Conservation (phyloP, 202 grass and related monocot species). For the Setaria italica region DNA sequence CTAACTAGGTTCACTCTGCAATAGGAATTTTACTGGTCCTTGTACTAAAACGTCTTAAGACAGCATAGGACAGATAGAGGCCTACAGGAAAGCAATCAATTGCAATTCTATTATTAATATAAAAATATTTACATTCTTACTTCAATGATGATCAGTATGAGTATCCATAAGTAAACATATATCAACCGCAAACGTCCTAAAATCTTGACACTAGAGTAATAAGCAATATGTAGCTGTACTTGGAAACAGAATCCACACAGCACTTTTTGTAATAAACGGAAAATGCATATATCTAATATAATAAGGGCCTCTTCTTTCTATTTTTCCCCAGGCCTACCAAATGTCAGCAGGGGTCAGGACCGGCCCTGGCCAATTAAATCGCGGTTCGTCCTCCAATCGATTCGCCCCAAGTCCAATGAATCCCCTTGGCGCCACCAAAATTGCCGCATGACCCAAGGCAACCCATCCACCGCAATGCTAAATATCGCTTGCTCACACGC, state of each 20-base stretch:
- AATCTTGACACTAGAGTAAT: slow-evolving; percentile 7
- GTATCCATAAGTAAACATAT: not conserved
- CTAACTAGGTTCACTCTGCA: not conserved
- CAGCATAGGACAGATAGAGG: not conserved
- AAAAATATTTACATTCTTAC: not conserved
- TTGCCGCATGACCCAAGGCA: not conserved
- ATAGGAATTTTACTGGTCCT: not conserved
- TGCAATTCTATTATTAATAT: not conserved
- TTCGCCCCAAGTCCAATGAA: not conserved
- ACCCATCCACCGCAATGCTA: not conserved
- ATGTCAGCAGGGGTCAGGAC: not conserved
- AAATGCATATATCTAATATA: not conserved
- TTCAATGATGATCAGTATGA: not conserved
- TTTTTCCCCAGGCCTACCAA: not conserved
- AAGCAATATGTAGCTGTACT: not conserved
- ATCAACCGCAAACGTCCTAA: not conserved
- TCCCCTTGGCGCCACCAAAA: not conserved
- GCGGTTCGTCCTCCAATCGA: not conserved
- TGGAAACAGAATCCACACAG: no score
- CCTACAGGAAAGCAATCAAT: not conserved
- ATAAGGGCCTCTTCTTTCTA: not conserved
- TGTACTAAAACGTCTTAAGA: not conserved
- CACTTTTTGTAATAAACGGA: not conserved
- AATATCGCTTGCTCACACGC: not conserved
- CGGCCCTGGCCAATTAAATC: not conserved